A percentile compares a stretch with the other conserved stretches of the same genome.
Conservation (phyloP, 176 grass and related monocot species). For the Eragrostis curvula region DNA sequence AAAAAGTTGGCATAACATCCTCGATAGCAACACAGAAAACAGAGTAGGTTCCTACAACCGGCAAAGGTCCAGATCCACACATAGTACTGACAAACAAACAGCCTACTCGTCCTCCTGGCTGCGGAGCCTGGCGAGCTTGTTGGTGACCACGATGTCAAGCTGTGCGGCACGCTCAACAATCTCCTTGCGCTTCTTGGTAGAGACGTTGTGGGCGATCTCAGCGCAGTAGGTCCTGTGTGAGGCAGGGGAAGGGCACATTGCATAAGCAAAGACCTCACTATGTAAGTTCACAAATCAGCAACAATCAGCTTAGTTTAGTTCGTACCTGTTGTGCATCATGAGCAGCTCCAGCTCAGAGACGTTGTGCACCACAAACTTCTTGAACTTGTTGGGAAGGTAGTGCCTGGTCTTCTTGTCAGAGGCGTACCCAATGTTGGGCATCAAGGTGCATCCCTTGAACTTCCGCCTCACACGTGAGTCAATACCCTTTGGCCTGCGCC, state of each 20-base stretch:
- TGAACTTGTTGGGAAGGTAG: slow-evolving; percentile 88
- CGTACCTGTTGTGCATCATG: slow-evolving; percentile 91
- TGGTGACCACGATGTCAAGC: slow-evolving; percentile 85
- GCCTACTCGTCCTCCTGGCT: slow-evolving; percentile 87
- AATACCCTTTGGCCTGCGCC: slow-evolving; percentile 94
- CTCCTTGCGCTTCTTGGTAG: slow-evolving; percentile 83
- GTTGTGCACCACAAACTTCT: slow-evolving; percentile 90
- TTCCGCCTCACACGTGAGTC: slow-evolving; percentile 86
- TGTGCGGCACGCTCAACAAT: slow-evolving; percentile 78
- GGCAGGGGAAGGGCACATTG: neutral
- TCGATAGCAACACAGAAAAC: neutral
- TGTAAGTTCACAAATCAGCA: neutral
- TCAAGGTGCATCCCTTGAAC: slow-evolving; percentile 87
- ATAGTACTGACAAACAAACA: neutral
- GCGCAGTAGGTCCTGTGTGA: slow-evolving; percentile 75
- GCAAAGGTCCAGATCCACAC: slow-evolving; percentile 18
- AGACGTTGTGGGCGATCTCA: slow-evolving; percentile 79
- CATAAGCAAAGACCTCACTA: neutral
- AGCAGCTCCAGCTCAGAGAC: slow-evolving; percentile 77
- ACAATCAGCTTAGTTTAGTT: neutral
- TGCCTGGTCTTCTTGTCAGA: slow-evolving; percentile 87
- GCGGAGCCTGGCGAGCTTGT: slow-evolving; percentile 76
- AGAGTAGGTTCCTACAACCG: slow-evolving; percentile 20
- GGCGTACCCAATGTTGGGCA: slow-evolving; percentile 91
- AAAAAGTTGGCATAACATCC: slow-evolving; percentile 29